Conservation (phyloP, 441 rosid species). For the Syzygium malaccense region DNA sequence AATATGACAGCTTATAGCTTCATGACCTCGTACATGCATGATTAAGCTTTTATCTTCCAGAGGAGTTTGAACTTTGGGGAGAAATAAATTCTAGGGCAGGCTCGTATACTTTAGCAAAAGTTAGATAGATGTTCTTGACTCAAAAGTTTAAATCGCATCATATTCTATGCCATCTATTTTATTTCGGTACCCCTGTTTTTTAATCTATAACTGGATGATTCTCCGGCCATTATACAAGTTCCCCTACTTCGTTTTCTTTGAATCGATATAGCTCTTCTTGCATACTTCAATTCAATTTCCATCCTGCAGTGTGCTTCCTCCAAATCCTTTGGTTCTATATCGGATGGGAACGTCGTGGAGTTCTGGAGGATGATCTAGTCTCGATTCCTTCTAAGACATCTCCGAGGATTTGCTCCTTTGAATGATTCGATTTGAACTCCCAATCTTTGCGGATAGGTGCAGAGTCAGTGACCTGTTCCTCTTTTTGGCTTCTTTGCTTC, state of each 20-base stretch:
- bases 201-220: background rate
- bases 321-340: background rate
- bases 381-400: background rate
- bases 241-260: background rate
- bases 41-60: too few species aligned
- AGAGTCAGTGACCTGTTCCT: rapidly evolving
- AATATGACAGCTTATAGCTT: too few species aligned
- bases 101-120: too few species aligned
- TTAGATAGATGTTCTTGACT: too few species aligned
- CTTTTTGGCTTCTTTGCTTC: background rate
- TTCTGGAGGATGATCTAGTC: background rate
- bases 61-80: too few species aligned
- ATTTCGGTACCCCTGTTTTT: background rate
- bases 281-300: background rate
- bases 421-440: background rate
- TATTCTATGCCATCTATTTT: background rate
- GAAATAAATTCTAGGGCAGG: too few species aligned
- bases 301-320: background rate
- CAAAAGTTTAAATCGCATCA: too few species aligned
- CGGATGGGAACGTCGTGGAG: background rate
- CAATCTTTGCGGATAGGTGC: rapidly evolving
- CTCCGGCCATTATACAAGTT: background rate
- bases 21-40: too few species aligned
- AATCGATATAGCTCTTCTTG: background rate
- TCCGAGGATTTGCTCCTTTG: rapidly evolving